A percentile compares a stretch with the other conserved stretches of the same genome.
Conservation (phyloP, 129 eudicot genomes). For the Rutidosis leptorrhynchoides region DNA sequence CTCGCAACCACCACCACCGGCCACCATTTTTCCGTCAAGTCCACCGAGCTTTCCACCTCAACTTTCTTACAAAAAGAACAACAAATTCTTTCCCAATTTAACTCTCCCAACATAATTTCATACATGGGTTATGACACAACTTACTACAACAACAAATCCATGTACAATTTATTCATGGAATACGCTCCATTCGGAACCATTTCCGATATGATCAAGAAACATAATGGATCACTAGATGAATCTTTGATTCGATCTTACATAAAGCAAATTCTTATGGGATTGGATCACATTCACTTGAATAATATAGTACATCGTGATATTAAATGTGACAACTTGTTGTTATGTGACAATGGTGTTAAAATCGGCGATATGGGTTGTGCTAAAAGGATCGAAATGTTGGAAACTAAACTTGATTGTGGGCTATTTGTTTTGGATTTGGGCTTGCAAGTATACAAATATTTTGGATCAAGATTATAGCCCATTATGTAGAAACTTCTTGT, state of each 20-base stretch:
- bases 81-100: conserved; percentile 46
- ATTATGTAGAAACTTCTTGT: too few relatives aligned
- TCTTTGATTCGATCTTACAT: conserved; percentile 42
- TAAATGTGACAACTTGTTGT: conserved; percentile 57
- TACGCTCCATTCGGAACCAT: conserved; percentile 54
- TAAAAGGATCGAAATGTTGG: conserved; percentile 14
- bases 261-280: conserved; percentile 48
- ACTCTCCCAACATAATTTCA: conserved; percentile 51
- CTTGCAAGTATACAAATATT: too few relatives aligned
- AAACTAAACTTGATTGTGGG: too few relatives aligned
- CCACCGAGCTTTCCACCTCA: conserved; percentile 51
- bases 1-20: conserved; percentile 61
- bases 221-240: conserved; percentile 52
- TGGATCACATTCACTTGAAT: conserved; percentile 54
- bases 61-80: conserved; percentile 47
- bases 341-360: conserved; percentile 47
- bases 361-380: conserved; percentile 56
- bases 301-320: conserved; percentile 73
- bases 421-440: too few relatives aligned
- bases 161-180: conserved; percentile 62
- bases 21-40: conserved; percentile 61
- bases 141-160: conserved; percentile 18
- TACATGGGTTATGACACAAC: conserved; percentile 47
- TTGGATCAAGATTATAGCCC: too few relatives aligned
- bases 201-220: conserved; percentile 45